phyloP scores from a whole-genome alignment of 192 early-diverging fungal genomes.

The Umbelopsis isabellina region DNA sequence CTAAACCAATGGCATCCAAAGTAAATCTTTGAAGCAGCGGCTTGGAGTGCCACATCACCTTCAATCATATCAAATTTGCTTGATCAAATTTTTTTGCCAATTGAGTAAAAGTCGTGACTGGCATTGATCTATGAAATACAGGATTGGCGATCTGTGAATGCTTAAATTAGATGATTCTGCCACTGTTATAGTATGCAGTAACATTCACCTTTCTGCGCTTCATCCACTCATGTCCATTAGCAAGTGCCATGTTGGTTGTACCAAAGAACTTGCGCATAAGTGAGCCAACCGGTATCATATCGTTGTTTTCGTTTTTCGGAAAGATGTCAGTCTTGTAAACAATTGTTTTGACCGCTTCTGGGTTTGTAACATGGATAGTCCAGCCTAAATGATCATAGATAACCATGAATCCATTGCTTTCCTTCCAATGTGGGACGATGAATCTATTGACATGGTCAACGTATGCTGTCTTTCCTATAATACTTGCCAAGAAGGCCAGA shows the following conservation, averaged over 20 bases:
- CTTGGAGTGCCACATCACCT: constrained; percentile 12
- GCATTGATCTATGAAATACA: constrained; percentile 38
- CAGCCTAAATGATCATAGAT: neutral
- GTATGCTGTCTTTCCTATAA: neutral
- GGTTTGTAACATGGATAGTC: neutral
- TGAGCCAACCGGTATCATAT: too few species aligned
- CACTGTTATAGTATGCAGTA: too few species aligned
- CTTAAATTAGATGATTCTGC: too few species aligned
- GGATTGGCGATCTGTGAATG: constrained; percentile 22
- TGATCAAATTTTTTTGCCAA: constrained; percentile 25
- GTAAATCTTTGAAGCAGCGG: constrained; percentile 29
- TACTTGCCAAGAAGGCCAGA: neutral
- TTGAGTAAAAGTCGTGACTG: constrained; percentile 26
- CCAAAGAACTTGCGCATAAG: constrained; percentile 17
- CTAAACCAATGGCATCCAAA: constrained; percentile 36
- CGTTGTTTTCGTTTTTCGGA: neutral
- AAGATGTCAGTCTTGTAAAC: constrained; percentile 13
- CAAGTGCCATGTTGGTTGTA: constrained; percentile 20
- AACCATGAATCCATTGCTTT: neutral
- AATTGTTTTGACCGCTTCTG: constrained; percentile 3
- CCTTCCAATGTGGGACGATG: neutral
- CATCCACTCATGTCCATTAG: constrained; percentile 22
- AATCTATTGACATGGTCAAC: neutral
- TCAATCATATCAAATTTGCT: constrained; percentile 1
- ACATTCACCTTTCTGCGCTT: neutral